Conservation (phyloP, 2,329 filamentous ascomycete species). For the Penicillium brevicompactum region DNA sequence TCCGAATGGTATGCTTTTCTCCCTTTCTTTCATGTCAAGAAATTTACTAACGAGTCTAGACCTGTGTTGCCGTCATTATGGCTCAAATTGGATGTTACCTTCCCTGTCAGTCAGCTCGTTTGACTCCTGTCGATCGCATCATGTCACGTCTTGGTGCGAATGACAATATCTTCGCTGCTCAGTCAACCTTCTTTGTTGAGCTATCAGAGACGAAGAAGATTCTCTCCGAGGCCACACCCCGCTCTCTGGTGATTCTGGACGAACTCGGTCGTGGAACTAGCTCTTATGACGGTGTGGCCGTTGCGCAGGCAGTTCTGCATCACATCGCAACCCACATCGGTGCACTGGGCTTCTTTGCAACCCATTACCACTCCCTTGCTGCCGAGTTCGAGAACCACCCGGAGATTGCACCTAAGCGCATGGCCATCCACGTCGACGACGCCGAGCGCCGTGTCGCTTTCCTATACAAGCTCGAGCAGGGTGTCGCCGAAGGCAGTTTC, state of each 20-base stretch:
- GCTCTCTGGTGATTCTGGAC: constrained; percentile 93
- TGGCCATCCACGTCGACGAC: constrained; percentile 94
- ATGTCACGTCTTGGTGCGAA: constrained; percentile 98
- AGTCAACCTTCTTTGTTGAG: constrained; percentile 98
- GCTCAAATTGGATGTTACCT: constrained; percentile 94
- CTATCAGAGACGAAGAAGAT: constrained; percentile 98
- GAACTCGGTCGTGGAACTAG: constrained; percentile 93
- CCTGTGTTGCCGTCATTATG: constrained; percentile 95
- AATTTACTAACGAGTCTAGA: constrained; percentile 53
- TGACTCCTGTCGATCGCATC: constrained; percentile 94
- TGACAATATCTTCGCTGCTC: constrained; percentile 97
- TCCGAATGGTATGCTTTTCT: constrained; percentile 74
- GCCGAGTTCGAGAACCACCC: constrained; percentile 88
- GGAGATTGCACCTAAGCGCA: constrained; percentile 81
- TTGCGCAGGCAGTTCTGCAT: constrained; percentile 95
- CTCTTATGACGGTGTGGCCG: constrained; percentile 94
- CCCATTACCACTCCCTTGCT: constrained; percentile 92
- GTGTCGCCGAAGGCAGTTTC: constrained; percentile 93
- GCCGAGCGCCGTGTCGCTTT: constrained; percentile 87
- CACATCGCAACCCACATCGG: constrained; percentile 92
- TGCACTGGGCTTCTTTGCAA: constrained; percentile 94
- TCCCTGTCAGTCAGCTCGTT: constrained; percentile 75
- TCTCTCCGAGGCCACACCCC: constrained; percentile 85
- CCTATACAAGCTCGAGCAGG: constrained; percentile 88
- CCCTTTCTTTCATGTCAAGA: background rate